Percentiles rank a stretch among this genome's conserved stretches.
phyloP scores from a whole-genome alignment of 2,329 filamentous ascomycete genomes.

The Pestalotiopsis sp. region DNA sequence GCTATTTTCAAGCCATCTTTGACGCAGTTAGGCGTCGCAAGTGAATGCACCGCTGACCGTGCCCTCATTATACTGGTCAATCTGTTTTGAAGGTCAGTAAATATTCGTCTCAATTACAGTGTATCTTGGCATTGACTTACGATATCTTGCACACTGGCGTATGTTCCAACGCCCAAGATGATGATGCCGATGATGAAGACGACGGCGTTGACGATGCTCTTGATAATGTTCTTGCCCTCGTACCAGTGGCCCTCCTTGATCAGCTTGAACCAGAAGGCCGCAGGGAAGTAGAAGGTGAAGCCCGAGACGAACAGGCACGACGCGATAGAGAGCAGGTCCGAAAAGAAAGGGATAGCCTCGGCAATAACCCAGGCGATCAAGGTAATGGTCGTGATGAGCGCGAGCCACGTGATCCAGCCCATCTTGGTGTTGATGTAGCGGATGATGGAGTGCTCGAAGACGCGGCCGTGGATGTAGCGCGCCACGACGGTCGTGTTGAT shows the following conservation, averaged over 20 bases:
- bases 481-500: constrained; percentile 60
- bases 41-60: constrained; percentile 7
- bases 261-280: constrained; percentile 36
- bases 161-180: constrained; percentile 33
- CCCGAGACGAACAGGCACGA: constrained; percentile 54
- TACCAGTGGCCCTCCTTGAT: constrained; percentile 31
- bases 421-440: constrained; percentile 36
- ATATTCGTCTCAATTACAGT: fast-evolving
- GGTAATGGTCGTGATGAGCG: constrained; percentile 60
- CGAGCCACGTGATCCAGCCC: constrained; percentile 53
- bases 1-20: too few relatives aligned
- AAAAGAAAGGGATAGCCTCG: constrained; percentile 74
- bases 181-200: constrained; percentile 33
- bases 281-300: constrained; percentile 40
- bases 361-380: constrained; percentile 71
- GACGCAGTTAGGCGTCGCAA: neutral
- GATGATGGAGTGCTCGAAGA: constrained; percentile 32
- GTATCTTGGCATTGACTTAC: constrained; percentile 23
- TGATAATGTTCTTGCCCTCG: constrained; percentile 28
- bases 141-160: constrained; percentile 33
- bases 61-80: constrained; percentile 4
- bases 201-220: constrained; percentile 24
- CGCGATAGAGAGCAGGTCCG: constrained; percentile 60
- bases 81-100: neutral
- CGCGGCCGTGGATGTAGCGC: constrained; percentile 35